Evolutionary conservation across 108 stramenopile species (phyloP).

Genomic region (Mayamaea pseudoterrestris): DNA sequence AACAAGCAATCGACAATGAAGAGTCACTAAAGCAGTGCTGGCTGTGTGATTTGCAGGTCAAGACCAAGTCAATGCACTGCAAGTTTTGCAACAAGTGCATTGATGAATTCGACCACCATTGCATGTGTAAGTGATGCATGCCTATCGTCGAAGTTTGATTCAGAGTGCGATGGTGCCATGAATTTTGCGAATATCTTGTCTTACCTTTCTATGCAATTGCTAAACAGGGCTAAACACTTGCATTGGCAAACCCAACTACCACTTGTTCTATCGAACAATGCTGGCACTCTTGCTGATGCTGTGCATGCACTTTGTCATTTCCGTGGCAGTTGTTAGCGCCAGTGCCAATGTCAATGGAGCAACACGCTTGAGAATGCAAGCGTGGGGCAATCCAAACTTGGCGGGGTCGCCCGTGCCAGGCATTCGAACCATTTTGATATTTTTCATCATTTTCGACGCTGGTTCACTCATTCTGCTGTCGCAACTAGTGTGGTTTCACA

Average conservation of each 20-base stretch:
- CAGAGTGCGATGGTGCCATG: too few species aligned
- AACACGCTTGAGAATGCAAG: conserved; percentile 23
- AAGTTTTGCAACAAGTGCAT: conserved; percentile 94
- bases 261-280: conserved; percentile 57
- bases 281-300: conserved; percentile 33
- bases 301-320: conserved; percentile 13
- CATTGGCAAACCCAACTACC: conserved; percentile 71
- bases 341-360: conserved; percentile 15
- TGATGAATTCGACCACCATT: conserved; percentile 89
- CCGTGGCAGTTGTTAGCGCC: conserved; percentile 22
- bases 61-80: conserved; percentile 80
- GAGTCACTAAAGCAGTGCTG: conserved; percentile 73
- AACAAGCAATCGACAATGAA: background rate
- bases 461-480: conserved; percentile 30
- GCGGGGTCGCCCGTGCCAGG: conserved; percentile 7
- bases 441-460: conserved; percentile 35
- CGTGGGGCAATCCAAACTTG: conserved; percentile 8
- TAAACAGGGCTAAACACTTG: conserved; percentile 81
- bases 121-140: conserved; percentile 46
- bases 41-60: conserved; percentile 68
- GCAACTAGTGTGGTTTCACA: conserved; percentile 74
- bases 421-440: conserved; percentile 17
- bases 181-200: background rate
- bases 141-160: too few species aligned
- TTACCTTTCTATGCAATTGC: conserved; percentile 2